Conservation (phyloP, 306 rosid species). For the Amphicarpaea edgeworthii region DNA sequence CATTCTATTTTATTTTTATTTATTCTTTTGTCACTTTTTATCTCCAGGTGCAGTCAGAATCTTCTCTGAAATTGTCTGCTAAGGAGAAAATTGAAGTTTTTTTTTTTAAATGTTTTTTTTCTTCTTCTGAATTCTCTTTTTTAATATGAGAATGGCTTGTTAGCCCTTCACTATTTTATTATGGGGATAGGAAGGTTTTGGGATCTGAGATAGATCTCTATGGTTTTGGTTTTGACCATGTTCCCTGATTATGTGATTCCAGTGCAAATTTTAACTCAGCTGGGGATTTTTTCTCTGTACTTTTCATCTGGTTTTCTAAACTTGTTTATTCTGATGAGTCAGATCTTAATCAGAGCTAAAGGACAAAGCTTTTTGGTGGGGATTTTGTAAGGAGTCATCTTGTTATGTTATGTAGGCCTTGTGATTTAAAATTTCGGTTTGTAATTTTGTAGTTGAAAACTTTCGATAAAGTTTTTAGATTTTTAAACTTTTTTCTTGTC, state of each 20-base stretch:
- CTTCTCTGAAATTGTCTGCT: conserved; percentile 41
- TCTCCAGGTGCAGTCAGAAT: conserved; percentile 41
- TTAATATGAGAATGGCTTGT: background rate
- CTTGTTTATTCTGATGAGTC: conserved; percentile 52
- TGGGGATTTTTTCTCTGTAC: conserved; percentile 43
- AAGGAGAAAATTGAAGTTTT: conserved; percentile 17
- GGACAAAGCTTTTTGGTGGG: conserved; percentile 68
- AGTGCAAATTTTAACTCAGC: conserved; percentile 42
- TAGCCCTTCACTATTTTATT: conserved; percentile 14
- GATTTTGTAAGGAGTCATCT: conserved; percentile 46
- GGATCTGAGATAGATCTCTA: conserved; percentile 75
- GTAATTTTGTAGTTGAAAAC: conserved; percentile 60
- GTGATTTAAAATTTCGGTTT: conserved; percentile 46
- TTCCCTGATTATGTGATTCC: conserved; percentile 43
- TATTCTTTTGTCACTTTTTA: background rate
- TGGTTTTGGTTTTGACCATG: conserved; percentile 45
- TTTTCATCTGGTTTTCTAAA: conserved; percentile 35
- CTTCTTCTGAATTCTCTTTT: background rate
- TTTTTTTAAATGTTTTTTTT: background rate
- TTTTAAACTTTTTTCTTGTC: conserved; percentile 60
- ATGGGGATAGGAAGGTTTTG: conserved; percentile 32
- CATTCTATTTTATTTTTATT: background rate
- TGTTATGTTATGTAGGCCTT: conserved; percentile 15
- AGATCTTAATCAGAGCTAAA: conserved; percentile 68
- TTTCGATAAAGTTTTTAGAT: conserved; percentile 50